phyloP scores from a whole-genome alignment of 108 stramenopile genomes.

The Epithemia pelagica region DNA sequence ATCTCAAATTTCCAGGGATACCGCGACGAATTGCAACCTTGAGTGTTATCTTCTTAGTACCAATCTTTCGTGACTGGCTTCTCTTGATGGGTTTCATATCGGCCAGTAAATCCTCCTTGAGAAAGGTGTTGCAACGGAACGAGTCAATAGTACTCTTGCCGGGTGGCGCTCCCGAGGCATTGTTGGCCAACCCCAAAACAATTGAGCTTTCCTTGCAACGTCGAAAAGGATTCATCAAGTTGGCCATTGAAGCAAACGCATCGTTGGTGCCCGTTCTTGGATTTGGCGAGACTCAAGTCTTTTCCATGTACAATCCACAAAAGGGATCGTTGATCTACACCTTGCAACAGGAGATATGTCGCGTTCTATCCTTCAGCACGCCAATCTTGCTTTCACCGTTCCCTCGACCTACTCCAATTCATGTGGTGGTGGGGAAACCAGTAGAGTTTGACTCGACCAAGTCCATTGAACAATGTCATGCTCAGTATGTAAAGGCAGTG shows the following conservation, averaged over 20 bases:
- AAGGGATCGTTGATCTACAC: neutral
- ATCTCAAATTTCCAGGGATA: conserved; percentile 19
- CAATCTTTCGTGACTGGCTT: conserved; percentile 42
- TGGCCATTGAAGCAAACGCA: conserved; percentile 54
- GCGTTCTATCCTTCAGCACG: neutral
- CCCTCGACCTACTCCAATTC: neutral
- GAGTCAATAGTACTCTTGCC: conserved; percentile 36
- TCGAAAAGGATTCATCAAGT: conserved; percentile 72
- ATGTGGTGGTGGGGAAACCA: conserved; percentile 4
- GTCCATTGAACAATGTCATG: neutral
- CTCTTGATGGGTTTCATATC: conserved; percentile 26
- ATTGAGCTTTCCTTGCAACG: conserved; percentile 40
- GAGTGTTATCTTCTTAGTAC: conserved; percentile 22
- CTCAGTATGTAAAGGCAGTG: neutral
- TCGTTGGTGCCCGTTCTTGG: conserved; percentile 67
- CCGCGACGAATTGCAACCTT: conserved; percentile 28
- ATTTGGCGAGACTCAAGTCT: conserved; percentile 46
- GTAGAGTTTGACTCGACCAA: neutral
- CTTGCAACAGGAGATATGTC: neutral
- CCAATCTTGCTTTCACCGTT: neutral
- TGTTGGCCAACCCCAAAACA: conserved; percentile 18
- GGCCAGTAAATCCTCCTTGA: conserved; percentile 17
- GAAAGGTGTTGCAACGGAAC: neutral
- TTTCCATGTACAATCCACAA: neutral
- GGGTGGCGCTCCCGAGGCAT: conserved; percentile 46